phyloP scores from a whole-genome alignment of 345 rosid species.

The Clausena lansium region DNA sequence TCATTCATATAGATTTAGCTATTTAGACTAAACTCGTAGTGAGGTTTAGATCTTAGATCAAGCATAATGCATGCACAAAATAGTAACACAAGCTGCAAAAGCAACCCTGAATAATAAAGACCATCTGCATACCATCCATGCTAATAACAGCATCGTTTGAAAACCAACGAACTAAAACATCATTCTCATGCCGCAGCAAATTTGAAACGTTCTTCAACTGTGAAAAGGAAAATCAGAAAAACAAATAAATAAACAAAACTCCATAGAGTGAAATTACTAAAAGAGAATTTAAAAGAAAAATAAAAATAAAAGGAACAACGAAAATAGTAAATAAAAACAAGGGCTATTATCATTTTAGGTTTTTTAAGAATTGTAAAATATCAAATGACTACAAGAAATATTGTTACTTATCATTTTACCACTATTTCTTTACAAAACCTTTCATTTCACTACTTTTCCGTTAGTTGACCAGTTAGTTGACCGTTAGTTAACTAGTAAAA shows the following conservation, averaged over 20 bases:
- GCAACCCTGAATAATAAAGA: neutral
- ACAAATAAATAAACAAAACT: neutral
- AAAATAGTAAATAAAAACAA: too few species aligned
- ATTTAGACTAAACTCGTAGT: neutral
- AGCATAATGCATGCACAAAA: neutral
- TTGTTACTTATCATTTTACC: too few species aligned
- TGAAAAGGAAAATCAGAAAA: neutral
- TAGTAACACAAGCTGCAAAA: neutral
- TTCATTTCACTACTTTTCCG: too few species aligned
- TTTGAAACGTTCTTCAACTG: slow-evolving; percentile 63
- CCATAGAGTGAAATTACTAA: neutral
- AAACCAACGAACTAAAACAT: slow-evolving; percentile 50
- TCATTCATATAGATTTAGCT: neutral
- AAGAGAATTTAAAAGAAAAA: neutral
- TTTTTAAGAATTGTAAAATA: too few species aligned
- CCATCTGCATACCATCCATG: slow-evolving; percentile 44
- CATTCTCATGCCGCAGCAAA: slow-evolving; percentile 50
- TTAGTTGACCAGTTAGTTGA: too few species aligned
- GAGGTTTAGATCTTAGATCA: neutral
- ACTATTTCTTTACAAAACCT: too few species aligned
- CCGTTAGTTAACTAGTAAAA: too few species aligned
- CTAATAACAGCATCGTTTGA: slow-evolving; percentile 43
- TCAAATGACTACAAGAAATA: too few species aligned
- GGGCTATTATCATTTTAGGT: too few species aligned
- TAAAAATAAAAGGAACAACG: too few species aligned